Conservation (phyloP, 768 basidiomycete species). For the Paxillus rubicundulus region DNA sequence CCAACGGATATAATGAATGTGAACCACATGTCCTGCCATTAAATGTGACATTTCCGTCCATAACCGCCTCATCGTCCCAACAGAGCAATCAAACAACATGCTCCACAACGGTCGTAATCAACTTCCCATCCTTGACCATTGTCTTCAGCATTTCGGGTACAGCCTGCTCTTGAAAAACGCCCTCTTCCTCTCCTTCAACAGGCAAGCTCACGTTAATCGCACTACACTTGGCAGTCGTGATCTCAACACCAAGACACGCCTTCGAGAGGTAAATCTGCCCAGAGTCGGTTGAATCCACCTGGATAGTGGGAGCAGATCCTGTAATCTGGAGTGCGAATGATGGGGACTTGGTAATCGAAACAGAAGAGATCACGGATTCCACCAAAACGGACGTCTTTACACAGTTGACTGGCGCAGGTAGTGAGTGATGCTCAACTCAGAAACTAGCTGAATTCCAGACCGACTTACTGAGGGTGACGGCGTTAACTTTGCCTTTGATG, state of each 20-base stretch:
- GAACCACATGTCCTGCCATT: too few relatives aligned
- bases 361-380: conserved; percentile 88
- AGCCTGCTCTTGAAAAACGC: conserved; percentile 84
- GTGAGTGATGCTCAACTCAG: conserved; percentile 1
- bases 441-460: not conserved
- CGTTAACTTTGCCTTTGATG: conserved; percentile 93
- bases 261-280: conserved; percentile 93
- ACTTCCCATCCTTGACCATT: conserved; percentile 72
- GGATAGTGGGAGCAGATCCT: conserved; percentile 86
- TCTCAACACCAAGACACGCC: conserved; percentile 74
- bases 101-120: conserved; percentile 88
- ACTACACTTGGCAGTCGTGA: conserved; percentile 93
- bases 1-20: too few relatives aligned
- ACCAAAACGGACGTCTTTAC: conserved; percentile 84
- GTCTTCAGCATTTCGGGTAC: conserved; percentile 97
- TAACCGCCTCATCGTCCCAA: too few relatives aligned
- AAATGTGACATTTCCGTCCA: too few relatives aligned
- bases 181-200: conserved; percentile 85
- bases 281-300: conserved; percentile 91
- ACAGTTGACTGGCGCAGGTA: conserved; percentile 66
- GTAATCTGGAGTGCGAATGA: conserved; percentile 93
- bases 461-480: conserved; percentile 74
- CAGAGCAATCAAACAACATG: conserved; percentile 54
- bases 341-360: conserved; percentile 87
- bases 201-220: conserved; percentile 89